These are phyloP conservation scores for Hirsutella thompsonii DNA, from an alignment of 2,329 filamentous ascomycete species.

Conservation along the genomic window DNA sequence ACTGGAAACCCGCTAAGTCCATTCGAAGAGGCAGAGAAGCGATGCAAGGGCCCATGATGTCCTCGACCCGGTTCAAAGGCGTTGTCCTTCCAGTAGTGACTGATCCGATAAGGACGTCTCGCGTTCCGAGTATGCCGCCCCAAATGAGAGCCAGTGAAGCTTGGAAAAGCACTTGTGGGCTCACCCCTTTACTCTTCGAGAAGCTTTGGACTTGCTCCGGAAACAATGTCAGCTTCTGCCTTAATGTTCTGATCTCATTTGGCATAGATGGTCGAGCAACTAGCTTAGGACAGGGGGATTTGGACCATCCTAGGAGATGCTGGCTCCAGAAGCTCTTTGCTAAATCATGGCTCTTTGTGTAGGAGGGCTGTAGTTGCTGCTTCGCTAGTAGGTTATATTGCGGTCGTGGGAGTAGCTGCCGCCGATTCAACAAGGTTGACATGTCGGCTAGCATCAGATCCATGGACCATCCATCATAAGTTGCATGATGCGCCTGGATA, in stretches of 20 bases:
- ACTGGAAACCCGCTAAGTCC: constrained; percentile 36
- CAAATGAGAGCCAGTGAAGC: constrained; percentile 56
- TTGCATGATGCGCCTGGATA: constrained; percentile 62
- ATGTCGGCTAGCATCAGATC: constrained; percentile 63
- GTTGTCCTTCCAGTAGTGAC: constrained; percentile 73
- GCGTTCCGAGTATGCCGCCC: constrained; percentile 45
- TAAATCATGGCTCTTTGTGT: constrained; percentile 18
- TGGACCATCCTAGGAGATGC: constrained; percentile 44
- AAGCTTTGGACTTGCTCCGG: constrained; percentile 13
- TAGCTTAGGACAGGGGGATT: constrained; percentile 41
- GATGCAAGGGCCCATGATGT: constrained; percentile 69
- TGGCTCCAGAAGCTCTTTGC: constrained; percentile 58
- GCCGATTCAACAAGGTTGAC: constrained; percentile 28
- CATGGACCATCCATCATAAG: constrained; percentile 92
- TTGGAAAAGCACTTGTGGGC: constrained; percentile 64
- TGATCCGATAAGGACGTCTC: constrained; percentile 62
- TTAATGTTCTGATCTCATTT: constrained; percentile 6
- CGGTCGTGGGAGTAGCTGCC: constrained; percentile 25
- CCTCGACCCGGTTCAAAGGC: constrained; percentile 57
- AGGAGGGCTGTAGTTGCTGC: constrained; percentile 25
- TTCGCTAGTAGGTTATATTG: constrained; percentile 48
- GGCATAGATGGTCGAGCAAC: constrained; percentile 13
- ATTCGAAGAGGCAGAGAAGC: constrained; percentile 61
- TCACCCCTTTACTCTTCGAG: constrained; percentile 31
- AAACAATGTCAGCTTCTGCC: constrained; percentile 7